These are phyloP conservation scores for Eimeria brunetti DNA, from an alignment of 169 alveolate genomes.

Conservation along the genomic window DNA sequence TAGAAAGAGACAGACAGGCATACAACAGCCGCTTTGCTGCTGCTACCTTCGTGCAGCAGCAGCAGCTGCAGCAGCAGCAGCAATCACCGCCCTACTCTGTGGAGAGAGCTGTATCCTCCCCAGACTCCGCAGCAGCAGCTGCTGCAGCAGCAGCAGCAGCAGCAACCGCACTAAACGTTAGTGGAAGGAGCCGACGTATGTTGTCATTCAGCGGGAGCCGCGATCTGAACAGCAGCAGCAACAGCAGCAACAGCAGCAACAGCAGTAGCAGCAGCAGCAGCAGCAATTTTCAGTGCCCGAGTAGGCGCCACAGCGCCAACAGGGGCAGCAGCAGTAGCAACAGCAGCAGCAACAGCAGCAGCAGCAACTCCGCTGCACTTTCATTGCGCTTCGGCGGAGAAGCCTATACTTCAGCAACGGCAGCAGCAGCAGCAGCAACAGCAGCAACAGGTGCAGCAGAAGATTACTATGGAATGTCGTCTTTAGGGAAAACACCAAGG, in stretches of 20 bases:
- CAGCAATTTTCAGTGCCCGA: not conserved
- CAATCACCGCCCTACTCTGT: constrained; percentile 15
- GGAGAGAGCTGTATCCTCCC: not conserved
- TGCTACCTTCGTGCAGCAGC: constrained; percentile 44
- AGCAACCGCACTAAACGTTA: not conserved
- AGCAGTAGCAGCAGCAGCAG: constrained; percentile 46
- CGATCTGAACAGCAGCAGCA: constrained; percentile 22
- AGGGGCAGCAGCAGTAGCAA: no score
- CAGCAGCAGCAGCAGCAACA: constrained; percentile 17
- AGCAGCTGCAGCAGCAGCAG: constrained; percentile 62
- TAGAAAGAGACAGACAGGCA: constrained; percentile 38
- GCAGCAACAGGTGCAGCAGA: constrained; percentile 10
- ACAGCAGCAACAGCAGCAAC: constrained; percentile 44
- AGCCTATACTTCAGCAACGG: not conserved
- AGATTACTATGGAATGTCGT: not conserved
- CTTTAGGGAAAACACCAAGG: constrained; percentile 3
- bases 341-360: constrained; percentile 51
- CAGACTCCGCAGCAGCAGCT: constrained; percentile 44
- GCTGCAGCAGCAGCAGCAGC: constrained; percentile 48
- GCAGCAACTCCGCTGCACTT: constrained; percentile 15
- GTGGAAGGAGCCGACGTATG: constrained; percentile 26
- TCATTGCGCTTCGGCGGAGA: not conserved
- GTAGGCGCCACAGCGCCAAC: not conserved
- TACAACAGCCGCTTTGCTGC: constrained; percentile 1
- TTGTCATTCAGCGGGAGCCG: not conserved